Percentiles rank a stretch among this genome's conserved stretches.
phyloP scores from a whole-genome alignment of 495 filamentous ascomycete genomes.

The Penicillium manginii region DNA sequence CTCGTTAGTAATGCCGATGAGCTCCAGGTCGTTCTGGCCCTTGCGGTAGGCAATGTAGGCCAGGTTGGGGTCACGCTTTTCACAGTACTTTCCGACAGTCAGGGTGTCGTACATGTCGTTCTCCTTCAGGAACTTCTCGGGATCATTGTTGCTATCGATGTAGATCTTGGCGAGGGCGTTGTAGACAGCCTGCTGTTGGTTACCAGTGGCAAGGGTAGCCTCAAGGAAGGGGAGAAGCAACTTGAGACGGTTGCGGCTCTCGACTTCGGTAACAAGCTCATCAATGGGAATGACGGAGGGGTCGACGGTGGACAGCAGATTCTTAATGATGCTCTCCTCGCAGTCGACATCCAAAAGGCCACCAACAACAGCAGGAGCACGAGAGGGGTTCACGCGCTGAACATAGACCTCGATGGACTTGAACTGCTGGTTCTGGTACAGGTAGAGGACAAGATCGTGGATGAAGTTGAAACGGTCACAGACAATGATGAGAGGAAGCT shows the following conservation, averaged over 20 bases:
- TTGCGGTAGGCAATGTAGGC: slow-evolving; percentile 96
- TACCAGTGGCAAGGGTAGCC: slow-evolving; percentile 84
- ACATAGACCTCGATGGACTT: slow-evolving; percentile 99
- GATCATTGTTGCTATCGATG: slow-evolving; percentile 98
- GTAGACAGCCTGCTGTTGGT: slow-evolving; percentile 97
- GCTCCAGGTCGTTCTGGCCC: slow-evolving; percentile 95
- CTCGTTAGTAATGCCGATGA: slow-evolving; percentile 98
- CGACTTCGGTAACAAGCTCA: slow-evolving; percentile 93
- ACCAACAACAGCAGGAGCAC: slow-evolving; percentile 92
- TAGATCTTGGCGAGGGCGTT: slow-evolving; percentile 99
- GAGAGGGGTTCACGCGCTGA: slow-evolving; percentile 95
- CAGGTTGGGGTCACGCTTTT: slow-evolving; percentile 96
- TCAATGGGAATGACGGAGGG: slow-evolving; percentile 89
- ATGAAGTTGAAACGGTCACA: slow-evolving; percentile 99
- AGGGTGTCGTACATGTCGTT: slow-evolving; percentile 97
- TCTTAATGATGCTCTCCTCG: slow-evolving; percentile 94
- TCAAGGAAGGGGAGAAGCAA: slow-evolving; percentile 95
- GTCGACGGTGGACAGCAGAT: slow-evolving; percentile 84
- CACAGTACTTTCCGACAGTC: slow-evolving; percentile 95
- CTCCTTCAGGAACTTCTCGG: slow-evolving; percentile 97
- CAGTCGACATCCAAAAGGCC: slow-evolving; percentile 97
- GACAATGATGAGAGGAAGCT: slow-evolving; percentile 96
- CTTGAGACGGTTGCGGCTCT: slow-evolving; percentile 94
- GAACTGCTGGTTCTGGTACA: slow-evolving; percentile 99
- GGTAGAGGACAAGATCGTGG: slow-evolving; percentile 93